These are phyloP conservation scores for Proliferodiscus dingleyae DNA, from an alignment of 2,329 filamentous ascomycete species.

Conservation along the genomic window DNA sequence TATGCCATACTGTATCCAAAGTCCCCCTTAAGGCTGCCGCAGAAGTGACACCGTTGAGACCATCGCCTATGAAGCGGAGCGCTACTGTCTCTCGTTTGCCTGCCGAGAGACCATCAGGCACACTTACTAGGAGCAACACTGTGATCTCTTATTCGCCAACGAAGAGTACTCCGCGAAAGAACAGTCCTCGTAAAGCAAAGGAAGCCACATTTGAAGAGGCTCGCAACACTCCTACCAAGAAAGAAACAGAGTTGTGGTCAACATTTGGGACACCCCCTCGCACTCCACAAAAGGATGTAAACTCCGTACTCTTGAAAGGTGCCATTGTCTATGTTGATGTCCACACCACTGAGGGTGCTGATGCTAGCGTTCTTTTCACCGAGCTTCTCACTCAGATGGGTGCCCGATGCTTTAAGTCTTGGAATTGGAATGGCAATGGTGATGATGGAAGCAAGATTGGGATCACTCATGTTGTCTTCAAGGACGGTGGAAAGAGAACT, in stretches of 20 bases:
- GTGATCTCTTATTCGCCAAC: constrained; percentile 51
- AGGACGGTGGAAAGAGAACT: constrained; percentile 76
- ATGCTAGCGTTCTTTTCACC: constrained; percentile 76
- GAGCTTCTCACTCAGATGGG: constrained; percentile 78
- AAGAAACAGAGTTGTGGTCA: constrained; percentile 49
- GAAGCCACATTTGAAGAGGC: constrained; percentile 16
- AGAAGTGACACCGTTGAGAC: constrained; percentile 38
- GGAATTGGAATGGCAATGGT: constrained; percentile 58
- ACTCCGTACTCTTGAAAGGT: constrained; percentile 56
- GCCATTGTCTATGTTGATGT: constrained; percentile 81
- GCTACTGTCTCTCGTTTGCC: constrained; percentile 41
- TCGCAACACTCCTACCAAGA: constrained; percentile 36
- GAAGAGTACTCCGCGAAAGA: constrained; percentile 34
- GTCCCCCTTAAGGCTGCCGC: constrained; percentile 67
- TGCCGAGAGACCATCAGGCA: constrained; percentile 36
- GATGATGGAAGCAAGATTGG: constrained; percentile 49
- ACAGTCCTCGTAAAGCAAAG: constrained; percentile 10
- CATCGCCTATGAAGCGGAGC: constrained; percentile 35
- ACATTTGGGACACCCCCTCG: constrained; percentile 50
- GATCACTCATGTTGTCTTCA: constrained; percentile 86
- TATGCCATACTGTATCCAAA: constrained; percentile 72
- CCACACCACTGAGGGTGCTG: constrained; percentile 73
- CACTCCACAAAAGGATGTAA: constrained; percentile 50
- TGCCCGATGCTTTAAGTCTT: constrained; percentile 69
- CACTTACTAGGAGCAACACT: constrained; percentile 44